Base-by-base conservation (phyloP, 345 rosid genomes). In the Corchorus olitorius region DNA sequence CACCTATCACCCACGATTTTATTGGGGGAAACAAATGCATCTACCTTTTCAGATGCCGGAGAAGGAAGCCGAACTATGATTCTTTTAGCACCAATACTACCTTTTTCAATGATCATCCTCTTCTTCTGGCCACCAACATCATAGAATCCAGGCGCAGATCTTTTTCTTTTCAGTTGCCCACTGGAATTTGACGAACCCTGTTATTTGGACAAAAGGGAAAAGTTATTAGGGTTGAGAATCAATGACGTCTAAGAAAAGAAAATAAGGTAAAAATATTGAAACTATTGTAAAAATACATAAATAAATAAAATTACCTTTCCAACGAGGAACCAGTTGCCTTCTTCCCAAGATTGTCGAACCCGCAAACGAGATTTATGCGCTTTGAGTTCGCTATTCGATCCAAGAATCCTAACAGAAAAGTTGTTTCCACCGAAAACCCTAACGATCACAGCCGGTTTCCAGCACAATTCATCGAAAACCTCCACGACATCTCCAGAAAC, bases 1-100 rank as follows among this genome's bases (percentile, higher is more conserved):
- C 65, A 75, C 67, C 74, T 84, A 79, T 76, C 81, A 81, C 82
- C 82, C 73, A 41, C 8, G 20, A 56, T 45, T 12, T 72, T 55
- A 9, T 73, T 22, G 37, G 39, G 76, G 45, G 76, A 41, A 59
- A 59, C 76, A 73, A 73, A 73, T 27, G 43, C 76, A 45, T 73
- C 76, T 73, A 73, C 76, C 76, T 73, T 73, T 58, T 27, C 67
- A 22, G 76, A 27, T 52, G 55, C 67, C 8, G 67, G 67, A 3
- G 56, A 60, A 45, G 76, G 76, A 45, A 41, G 43, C 43, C 52
- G 67, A 15, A 72, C 7, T 17, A 55, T 13, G 37, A 56, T 5
- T 35, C 62, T 71, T 15, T 53, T 11, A 35, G 35, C 45, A 37
- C 63, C 45, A 65, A 43, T 2, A 37, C 53, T 4, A 41, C 62